Evolutionary conservation across 306 rosid genomes (phyloP).

Genomic region (Glycyrrhiza uralensis): DNA sequence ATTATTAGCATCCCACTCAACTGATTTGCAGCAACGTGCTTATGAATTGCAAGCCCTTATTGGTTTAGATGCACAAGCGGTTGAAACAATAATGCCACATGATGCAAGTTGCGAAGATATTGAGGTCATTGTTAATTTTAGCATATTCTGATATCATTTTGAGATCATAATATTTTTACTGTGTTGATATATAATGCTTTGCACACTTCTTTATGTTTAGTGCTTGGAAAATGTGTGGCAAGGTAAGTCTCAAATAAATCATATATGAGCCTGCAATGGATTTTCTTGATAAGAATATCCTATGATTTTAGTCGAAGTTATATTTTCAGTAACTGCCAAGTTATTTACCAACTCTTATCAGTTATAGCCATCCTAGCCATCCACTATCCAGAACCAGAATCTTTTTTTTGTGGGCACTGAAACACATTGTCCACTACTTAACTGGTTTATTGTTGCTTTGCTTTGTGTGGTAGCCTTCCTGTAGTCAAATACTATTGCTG

Average conservation of each 20-base stretch:
- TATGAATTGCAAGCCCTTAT: constrained; percentile 77
- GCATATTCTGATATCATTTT: not conserved
- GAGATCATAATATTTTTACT: not conserved
- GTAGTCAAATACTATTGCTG: not conserved
- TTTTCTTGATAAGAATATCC: not conserved
- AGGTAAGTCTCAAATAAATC: not conserved
- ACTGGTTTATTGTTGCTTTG: not conserved
- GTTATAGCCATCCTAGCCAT: too few species aligned
- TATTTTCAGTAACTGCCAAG: not conserved
- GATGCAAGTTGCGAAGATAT: constrained; percentile 86
- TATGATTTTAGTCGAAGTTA: not conserved
- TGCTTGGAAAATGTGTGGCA: not conserved
- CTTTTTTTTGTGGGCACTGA: too few species aligned
- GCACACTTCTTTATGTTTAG: not conserved
- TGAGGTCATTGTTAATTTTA: constrained; percentile 49
- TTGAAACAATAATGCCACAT: constrained; percentile 56
- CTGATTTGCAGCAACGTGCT: constrained; percentile 90
- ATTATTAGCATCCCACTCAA: constrained; percentile 76
- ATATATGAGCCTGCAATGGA: not conserved
- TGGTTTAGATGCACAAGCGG: constrained; percentile 60
- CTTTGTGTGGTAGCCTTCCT: not conserved
- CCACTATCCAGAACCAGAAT: too few species aligned
- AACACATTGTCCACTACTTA: not conserved
- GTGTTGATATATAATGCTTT: not conserved
- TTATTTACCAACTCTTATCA: not conserved